Base-by-base conservation (phyloP, 495 filamentous ascomycete genomes). In the Penicillium manginii region DNA sequence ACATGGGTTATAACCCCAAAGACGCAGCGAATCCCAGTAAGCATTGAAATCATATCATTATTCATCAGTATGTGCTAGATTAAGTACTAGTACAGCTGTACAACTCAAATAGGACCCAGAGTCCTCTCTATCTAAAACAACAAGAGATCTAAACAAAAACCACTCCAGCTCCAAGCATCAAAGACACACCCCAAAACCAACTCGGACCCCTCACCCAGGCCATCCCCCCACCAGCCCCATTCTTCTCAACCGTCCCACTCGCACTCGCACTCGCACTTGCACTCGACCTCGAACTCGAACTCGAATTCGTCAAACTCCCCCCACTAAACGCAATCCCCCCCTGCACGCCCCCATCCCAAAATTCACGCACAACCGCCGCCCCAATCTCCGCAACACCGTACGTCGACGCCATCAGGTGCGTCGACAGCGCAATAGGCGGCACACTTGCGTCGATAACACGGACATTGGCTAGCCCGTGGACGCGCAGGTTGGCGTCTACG, bases 371-470 rank as follows among this genome's bases (percentile, higher is more conserved):
- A 29, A 62, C 63, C 8, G 42, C 57, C 19, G 57, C 69, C 5
- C 67, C 80, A 64, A 75, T 76, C 62, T 82, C 80, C 10, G 80
- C 80, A 23, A 82, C 66, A 4, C 73, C 80, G 47, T 82, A 82
- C 7, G 81, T 79, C 10, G 76, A 77, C 3, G 80, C 72, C 66
- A 81, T 80, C 22, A 81, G 57, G 66, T 83, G 80, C n/a, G 79
- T 74, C 7, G 76, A 80, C 23, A 80, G 67, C 2, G 80, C 66
- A 18, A 82, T 65, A 0, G 81, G 81, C 0, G 73, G 68, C 5
- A 82, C 68, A 52, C 75, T 71, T 4, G 78, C 78, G 47, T 82
- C 79, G 2, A 78, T 79, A 2, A 84, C 77, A 4, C 81, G 76
- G n/a, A 83, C 68, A 49, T 83, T 83, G 9, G 69, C 53, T 10